Percentiles rank a stretch among this genome's conserved stretches.
These are phyloP conservation scores for Porphyrellus cyaneotinctus DNA, from an alignment of 768 basidiomycete species.

Conservation along the genomic window DNA sequence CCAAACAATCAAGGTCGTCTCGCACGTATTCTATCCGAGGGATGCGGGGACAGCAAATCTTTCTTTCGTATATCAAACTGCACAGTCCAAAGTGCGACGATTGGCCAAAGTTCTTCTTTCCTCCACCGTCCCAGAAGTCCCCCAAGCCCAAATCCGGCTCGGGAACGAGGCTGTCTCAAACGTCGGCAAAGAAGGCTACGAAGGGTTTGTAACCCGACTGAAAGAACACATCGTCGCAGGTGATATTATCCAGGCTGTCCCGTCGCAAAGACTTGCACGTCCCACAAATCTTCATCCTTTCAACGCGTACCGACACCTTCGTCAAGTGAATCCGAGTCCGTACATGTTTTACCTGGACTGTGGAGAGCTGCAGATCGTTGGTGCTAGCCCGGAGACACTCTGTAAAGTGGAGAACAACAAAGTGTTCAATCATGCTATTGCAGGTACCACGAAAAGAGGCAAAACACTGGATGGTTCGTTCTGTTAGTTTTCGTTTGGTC, in stretches of 20 bases:
- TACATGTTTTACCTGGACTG: conserved; percentile 99
- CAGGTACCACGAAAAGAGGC: conserved; percentile 89
- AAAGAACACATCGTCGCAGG: conserved; percentile 95
- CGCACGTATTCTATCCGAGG: conserved; percentile 86
- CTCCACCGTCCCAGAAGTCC: conserved; percentile 55
- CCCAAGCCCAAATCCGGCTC: conserved; percentile 58
- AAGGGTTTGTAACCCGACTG: conserved; percentile 82
- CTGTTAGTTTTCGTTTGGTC: background rate
- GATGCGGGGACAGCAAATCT: conserved; percentile 64
- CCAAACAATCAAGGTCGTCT: conserved; percentile 92
- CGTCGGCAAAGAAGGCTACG: conserved; percentile 90
- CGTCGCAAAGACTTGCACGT: conserved; percentile 84
- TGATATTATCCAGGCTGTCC: conserved; percentile 98
- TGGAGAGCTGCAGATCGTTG: conserved; percentile 91
- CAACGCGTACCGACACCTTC: conserved; percentile 91
- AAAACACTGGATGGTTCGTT: conserved; percentile 76
- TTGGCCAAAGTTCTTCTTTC: conserved; percentile 68
- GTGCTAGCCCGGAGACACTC: conserved; percentile 95
- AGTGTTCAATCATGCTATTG: conserved; percentile 97
- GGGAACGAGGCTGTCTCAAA: conserved; percentile 77
- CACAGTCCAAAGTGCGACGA: conserved; percentile 74
- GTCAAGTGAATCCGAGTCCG: conserved; percentile 94
- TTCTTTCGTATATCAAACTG: conserved; percentile 83
- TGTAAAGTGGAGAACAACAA: conserved; percentile 92
- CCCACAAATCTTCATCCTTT: conserved; percentile 91